phyloP scores from a whole-genome alignment of 1,284 basidiomycete genomes.

The Caloboletus inedulis region DNA sequence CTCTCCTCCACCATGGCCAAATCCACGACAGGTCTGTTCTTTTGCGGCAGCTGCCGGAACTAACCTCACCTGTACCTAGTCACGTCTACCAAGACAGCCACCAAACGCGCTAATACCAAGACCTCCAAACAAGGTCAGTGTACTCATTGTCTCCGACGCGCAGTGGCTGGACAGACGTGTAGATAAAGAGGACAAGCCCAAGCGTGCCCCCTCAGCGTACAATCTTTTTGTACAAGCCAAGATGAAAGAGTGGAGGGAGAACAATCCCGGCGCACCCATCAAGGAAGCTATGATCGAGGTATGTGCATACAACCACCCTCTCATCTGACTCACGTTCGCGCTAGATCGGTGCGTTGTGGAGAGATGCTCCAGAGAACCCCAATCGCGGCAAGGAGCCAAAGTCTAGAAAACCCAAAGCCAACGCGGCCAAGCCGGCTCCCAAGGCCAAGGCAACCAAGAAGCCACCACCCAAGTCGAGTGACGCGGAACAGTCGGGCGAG shows the following conservation, averaged over 20 bases:
- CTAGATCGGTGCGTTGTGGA: constrained; percentile 55
- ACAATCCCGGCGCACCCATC: constrained; percentile 44
- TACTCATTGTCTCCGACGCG: not conserved
- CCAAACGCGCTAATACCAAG: constrained; percentile 46
- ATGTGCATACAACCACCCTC: constrained; percentile 15
- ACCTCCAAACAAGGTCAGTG: constrained; percentile 32
- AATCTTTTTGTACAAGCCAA: constrained; percentile 52
- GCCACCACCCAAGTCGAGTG: constrained; percentile 21
- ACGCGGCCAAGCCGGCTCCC: constrained; percentile 23
- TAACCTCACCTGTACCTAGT: constrained; percentile 29
- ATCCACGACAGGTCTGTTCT: constrained; percentile 32
- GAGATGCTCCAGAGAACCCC: constrained; percentile 55
- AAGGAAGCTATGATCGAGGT: constrained; percentile 56
- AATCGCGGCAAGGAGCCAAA: constrained; percentile 51
- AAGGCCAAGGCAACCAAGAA: constrained; percentile 23
- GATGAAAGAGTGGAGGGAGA: constrained; percentile 52
- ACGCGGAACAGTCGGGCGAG: constrained; percentile 25
- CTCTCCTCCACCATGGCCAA: constrained; percentile 34
- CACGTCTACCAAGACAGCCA: constrained; percentile 50
- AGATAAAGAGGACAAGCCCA: constrained; percentile 45
- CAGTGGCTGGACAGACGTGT: not conserved
- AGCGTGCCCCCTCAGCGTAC: constrained; percentile 53
- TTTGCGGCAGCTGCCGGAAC: too few relatives aligned
- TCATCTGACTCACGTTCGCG: constrained; percentile 10
- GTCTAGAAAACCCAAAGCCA: constrained; percentile 38